Evolutionary conservation across 257 asterid genomes (phyloP), one percentile per base, ranked within the genome.

Genomic region (Nicotiana noctiflora): DNA sequence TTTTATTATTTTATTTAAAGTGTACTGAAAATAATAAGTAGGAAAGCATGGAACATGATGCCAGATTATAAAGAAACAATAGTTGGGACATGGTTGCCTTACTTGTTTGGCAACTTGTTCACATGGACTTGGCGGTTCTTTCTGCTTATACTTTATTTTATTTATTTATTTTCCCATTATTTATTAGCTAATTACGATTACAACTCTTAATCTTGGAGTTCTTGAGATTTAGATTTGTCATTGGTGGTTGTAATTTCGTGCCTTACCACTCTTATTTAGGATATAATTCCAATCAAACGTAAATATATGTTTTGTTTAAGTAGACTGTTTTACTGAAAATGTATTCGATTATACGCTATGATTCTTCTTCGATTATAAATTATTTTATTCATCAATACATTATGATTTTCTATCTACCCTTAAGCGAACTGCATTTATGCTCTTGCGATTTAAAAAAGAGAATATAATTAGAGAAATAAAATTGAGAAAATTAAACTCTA

Each of bases 31-130:
- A 51, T 70, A 70, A 70, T 49, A 72, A 46, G 3, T 49, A 74
- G 37, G 34, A 74, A 49, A 25, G 44, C 61, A 74, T 46, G 21
- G 78, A 74, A 74, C 44, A 74, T 74, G 44, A 74, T 49, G 61
- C 40, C 78, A 23, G 61, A 8, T 74, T 49, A 49, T 49, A 68
- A 67, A 70, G 55, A 23, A 74, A 23, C 60, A 46, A 49, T 14
- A 46, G 61, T 74, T 74, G 78, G 79, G 79, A 49, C 79, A 74
- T 74, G 79, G 25, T 49, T 49, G 79, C 79, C 79, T 74, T 74
- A 49, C 79, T 74, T 74, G 8, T 49, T 74, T 74, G 15, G 44
- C 79, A 74, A 74, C 79, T 74, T 74, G 79, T n/a, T 74, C 79
- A 74, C 79, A 74, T 74, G 79, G 74, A 15, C 3, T 19, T 64